Evolutionary conservation across 768 basidiomycete species (phyloP).

Genomic region (Mycena crocata): DNA sequence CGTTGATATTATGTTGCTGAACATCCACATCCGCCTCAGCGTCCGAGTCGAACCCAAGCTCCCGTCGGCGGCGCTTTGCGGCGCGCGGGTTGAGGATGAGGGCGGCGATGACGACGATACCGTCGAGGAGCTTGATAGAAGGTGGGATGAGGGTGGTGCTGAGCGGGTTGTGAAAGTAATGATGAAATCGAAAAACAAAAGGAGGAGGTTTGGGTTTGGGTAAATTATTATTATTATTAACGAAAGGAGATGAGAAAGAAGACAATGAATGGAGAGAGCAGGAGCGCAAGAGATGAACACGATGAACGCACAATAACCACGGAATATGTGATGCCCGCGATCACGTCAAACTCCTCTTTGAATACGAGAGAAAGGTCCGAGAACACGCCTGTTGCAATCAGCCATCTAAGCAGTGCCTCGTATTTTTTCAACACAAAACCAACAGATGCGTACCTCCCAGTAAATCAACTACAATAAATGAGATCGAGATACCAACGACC

Average conservation of each 20-base stretch:
- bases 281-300: too few relatives aligned
- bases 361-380: constrained; percentile 77
- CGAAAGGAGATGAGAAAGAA: too few relatives aligned
- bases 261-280: too few relatives aligned
- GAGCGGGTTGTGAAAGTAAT: not conserved
- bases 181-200: not conserved
- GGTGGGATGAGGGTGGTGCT: too few relatives aligned
- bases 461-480: constrained; percentile 78
- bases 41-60: constrained; percentile 47
- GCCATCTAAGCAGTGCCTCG: too few relatives aligned
- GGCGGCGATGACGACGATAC: constrained; percentile 68
- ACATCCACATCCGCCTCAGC: constrained; percentile 47
- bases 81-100: constrained; percentile 74
- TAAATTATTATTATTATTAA: too few relatives aligned
- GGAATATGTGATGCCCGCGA: constrained; percentile 72
- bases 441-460: constrained; percentile 60
- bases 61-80: constrained; percentile 46
- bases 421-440: not conserved
- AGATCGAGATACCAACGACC: constrained; percentile 75
- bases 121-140: constrained; percentile 66
- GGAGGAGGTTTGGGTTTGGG: too few relatives aligned
- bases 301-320: constrained; percentile 69
- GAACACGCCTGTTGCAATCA: constrained; percentile 72
- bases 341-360: constrained; percentile 68
- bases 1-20: too few relatives aligned